phyloP scores from a whole-genome alignment of 805 yeast species.

The Wickerhamomyces bisporus region DNA sequence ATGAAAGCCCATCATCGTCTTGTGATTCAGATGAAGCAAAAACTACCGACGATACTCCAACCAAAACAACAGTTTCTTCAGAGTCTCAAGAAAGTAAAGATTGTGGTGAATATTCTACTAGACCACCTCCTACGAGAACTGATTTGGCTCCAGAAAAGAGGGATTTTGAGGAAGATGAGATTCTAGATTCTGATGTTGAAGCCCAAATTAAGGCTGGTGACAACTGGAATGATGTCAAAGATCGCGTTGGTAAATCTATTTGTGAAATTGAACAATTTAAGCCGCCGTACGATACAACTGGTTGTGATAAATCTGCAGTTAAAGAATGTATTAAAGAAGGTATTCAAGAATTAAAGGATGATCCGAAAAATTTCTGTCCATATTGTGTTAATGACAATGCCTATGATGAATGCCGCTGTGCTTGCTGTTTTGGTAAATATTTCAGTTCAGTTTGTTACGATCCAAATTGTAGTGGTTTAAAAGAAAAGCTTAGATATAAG shows the following conservation, averaged over 20 bases:
- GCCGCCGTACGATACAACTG: constrained; percentile 19
- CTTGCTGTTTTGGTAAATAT: constrained; percentile 23
- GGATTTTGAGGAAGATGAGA: constrained; percentile 11
- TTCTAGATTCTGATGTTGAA: constrained; percentile 13
- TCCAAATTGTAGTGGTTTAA: constrained; percentile 17
- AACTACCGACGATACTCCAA: no score
- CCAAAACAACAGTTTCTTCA: no score
- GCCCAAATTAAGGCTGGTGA: constrained; percentile 13
- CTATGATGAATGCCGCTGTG: constrained; percentile 25
- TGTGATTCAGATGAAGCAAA: no score
- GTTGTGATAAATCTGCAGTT: constrained; percentile 17
- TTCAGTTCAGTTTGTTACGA: constrained; percentile 24
- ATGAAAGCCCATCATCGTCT: no score
- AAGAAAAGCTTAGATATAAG: constrained; percentile 22
- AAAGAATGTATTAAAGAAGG: constrained; percentile 21
- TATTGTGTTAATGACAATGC: constrained; percentile 24
- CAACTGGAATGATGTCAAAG: constrained; percentile 20
- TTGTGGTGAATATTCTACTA: constrained; percentile 5
- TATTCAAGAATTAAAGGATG: constrained; percentile 13
- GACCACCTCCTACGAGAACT: constrained; percentile 5
- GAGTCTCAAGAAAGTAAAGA: background rate
- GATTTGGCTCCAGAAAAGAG: constrained; percentile 7
- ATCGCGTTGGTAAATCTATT: constrained; percentile 14
- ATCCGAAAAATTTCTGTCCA: constrained; percentile 22
- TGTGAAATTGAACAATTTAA: constrained; percentile 17